phyloP scores from a whole-genome alignment of 1,139 yeast genomes.

The Scheffersomyces parashehatae region DNA sequence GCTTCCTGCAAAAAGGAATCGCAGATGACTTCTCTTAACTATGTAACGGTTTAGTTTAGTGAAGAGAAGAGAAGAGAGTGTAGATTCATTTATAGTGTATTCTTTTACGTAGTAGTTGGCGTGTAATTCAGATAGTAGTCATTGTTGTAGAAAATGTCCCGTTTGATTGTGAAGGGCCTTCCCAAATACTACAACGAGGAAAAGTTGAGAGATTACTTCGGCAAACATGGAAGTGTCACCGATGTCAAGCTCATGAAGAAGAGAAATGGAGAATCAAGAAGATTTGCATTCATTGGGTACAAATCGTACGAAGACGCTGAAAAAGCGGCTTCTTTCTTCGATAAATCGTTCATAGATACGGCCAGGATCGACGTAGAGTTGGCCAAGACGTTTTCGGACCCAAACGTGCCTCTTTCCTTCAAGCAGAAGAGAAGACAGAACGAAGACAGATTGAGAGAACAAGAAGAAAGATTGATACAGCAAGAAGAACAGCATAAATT shows the following conservation, averaged over 20 bases:
- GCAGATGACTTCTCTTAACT: too few species aligned
- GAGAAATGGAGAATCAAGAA: slow-evolving; percentile 81
- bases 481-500: slow-evolving; percentile 44
- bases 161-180: slow-evolving; percentile 92
- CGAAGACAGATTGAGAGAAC: slow-evolving; percentile 50
- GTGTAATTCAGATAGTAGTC: too few species aligned
- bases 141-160: slow-evolving; percentile 56
- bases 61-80: too few species aligned
- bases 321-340: slow-evolving; percentile 72
- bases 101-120: too few species aligned
- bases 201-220: slow-evolving; percentile 68
- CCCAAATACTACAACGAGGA: slow-evolving; percentile 82
- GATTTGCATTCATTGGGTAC: slow-evolving; percentile 93
- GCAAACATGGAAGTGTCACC: slow-evolving; percentile 65
- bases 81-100: too few species aligned
- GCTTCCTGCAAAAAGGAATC: too few species aligned
- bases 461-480: slow-evolving; percentile 53
- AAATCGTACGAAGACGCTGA: slow-evolving; percentile 72
- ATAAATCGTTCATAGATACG: slow-evolving; percentile 81
- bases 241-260: slow-evolving; percentile 85
- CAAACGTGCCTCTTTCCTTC: slow-evolving; percentile 73
- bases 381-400: slow-evolving; percentile 86
- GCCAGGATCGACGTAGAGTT: slow-evolving; percentile 73
- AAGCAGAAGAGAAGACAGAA: slow-evolving; percentile 62
- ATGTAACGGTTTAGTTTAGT: too few species aligned